Percentiles rank a stretch among this genome's conserved stretches.
Evolutionary conservation across 805 yeast genomes (phyloP).

Genomic region (Nakazawaea pomicola): DNA sequence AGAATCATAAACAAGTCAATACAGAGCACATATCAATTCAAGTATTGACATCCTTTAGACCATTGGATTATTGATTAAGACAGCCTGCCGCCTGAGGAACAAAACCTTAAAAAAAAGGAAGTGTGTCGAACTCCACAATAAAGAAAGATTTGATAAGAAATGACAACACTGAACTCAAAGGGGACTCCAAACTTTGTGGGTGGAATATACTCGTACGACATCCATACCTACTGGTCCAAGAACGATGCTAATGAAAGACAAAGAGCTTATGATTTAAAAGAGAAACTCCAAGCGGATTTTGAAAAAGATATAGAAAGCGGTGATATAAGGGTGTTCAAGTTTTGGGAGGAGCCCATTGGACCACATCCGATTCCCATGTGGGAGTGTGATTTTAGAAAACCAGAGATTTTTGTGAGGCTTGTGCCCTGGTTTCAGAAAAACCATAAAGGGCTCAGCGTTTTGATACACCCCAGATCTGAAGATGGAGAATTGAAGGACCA

Average conservation of each 20-base stretch:
- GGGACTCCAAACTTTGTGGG: constrained; percentile 16
- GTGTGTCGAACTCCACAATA: too few species aligned
- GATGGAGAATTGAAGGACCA: constrained; percentile 42
- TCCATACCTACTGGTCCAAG: constrained; percentile 47
- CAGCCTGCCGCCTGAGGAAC: too few species aligned
- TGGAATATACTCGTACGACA: constrained; percentile 39
- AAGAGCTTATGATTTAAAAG: constrained; percentile 23
- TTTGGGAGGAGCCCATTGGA: constrained; percentile 46
- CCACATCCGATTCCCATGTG: constrained; percentile 60
- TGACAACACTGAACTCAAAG: not conserved
- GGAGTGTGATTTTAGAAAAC: constrained; percentile 46
- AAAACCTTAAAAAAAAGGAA: too few species aligned
- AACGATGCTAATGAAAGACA: constrained; percentile 22
- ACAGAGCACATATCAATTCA: too few species aligned
- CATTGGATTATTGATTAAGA: too few species aligned
- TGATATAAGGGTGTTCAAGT: constrained; percentile 35
- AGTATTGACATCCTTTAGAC: too few species aligned
- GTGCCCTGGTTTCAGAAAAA: constrained; percentile 48
- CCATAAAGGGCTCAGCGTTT: constrained; percentile 46
- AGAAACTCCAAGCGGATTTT: constrained; percentile 20
- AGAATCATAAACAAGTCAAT: too few species aligned
- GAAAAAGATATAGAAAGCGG: constrained; percentile 29
- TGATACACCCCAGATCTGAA: constrained; percentile 47
- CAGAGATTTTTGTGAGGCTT: constrained; percentile 37
- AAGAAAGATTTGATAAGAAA: too few species aligned